These are phyloP conservation scores for Ceratobasidium sp. DNA, from an alignment of 1,284 basidiomycete genomes.

Conservation along the genomic window DNA sequence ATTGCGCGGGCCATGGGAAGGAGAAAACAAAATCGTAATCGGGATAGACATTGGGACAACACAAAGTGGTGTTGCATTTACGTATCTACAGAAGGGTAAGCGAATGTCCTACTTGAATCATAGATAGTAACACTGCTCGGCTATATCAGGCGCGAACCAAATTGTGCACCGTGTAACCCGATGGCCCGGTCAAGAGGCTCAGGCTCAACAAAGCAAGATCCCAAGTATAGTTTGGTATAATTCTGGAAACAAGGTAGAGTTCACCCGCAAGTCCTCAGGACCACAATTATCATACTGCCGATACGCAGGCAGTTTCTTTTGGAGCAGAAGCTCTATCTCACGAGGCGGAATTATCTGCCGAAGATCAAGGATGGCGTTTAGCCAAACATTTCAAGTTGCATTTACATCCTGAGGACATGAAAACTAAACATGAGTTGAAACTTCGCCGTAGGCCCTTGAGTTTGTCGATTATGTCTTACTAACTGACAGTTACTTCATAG, in stretches of 20 bases:
- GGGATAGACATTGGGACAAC: slow-evolving; percentile 41
- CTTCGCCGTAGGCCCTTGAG: slow-evolving; percentile 2
- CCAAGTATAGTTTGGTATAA: slow-evolving; percentile 39
- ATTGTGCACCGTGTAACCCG: slow-evolving; percentile 13
- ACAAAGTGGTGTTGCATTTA: slow-evolving; percentile 33
- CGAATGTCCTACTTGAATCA: neutral
- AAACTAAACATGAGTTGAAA: neutral
- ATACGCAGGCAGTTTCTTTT: slow-evolving; percentile 17
- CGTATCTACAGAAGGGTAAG: slow-evolving; percentile 20
- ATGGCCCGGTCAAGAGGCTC: slow-evolving; percentile 40
- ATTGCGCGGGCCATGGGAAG: slow-evolving; percentile 29
- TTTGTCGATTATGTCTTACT: neutral
- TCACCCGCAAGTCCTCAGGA: neutral
- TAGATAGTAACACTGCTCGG: neutral
- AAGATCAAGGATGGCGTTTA: slow-evolving; percentile 32
- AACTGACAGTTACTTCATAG: neutral
- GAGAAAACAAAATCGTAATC: slow-evolving; percentile 36
- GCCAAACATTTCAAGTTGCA: slow-evolving; percentile 40
- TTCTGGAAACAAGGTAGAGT: slow-evolving; percentile 4
- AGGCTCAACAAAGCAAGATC: slow-evolving; percentile 27
- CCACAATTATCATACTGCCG: too few species aligned
- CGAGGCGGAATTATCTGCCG: slow-evolving; percentile 4
- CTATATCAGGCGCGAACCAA: neutral
- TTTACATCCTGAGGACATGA: slow-evolving; percentile 35
- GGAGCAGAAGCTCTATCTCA: slow-evolving; percentile 31